Evolutionary conservation across 805 yeast species (phyloP).

Genomic region (Candida sanyiensis): DNA sequence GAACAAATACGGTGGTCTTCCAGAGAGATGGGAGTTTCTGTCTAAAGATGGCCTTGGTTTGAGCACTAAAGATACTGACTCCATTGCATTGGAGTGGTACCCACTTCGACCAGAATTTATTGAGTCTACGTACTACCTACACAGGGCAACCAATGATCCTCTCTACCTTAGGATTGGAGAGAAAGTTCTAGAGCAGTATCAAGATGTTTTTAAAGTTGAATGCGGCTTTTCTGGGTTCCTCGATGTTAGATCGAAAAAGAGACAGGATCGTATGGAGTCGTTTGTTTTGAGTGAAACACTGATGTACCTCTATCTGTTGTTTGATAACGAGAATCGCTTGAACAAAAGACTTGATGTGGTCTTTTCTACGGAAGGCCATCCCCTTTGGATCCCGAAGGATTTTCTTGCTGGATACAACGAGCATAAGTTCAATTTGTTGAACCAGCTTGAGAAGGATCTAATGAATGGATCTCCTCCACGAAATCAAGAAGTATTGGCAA

Average conservation of each 20-base stretch:
- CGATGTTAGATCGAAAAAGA: conserved; percentile 55
- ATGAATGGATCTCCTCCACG: neutral
- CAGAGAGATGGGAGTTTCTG: conserved; percentile 75
- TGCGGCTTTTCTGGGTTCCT: conserved; percentile 84
- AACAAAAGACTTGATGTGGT: conserved; percentile 36
- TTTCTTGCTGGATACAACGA: conserved; percentile 26
- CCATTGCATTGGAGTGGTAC: conserved; percentile 75
- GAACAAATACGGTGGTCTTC: conserved; percentile 74
- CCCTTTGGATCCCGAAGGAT: conserved; percentile 59
- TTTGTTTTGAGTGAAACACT: conserved; percentile 85
- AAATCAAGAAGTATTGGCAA: conserved; percentile 1
- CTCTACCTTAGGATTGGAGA: conserved; percentile 73
- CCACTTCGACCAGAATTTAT: conserved; percentile 89
- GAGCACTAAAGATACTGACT: conserved; percentile 21
- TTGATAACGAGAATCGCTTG: conserved; percentile 59
- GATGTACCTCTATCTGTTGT: conserved; percentile 74
- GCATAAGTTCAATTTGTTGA: neutral
- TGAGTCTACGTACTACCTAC: conserved; percentile 81
- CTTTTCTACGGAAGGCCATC: conserved; percentile 90
- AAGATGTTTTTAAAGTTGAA: conserved; percentile 43
- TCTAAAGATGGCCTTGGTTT: conserved; percentile 4
- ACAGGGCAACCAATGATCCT: conserved; percentile 82
- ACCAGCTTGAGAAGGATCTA: neutral
- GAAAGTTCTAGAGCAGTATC: conserved; percentile 50
- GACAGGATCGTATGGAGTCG: conserved; percentile 84